A percentile compares a stretch with the other conserved stretches of the same genome.
Conservation (phyloP, 768 basidiomycete species). For the Mycena galericulata region DNA sequence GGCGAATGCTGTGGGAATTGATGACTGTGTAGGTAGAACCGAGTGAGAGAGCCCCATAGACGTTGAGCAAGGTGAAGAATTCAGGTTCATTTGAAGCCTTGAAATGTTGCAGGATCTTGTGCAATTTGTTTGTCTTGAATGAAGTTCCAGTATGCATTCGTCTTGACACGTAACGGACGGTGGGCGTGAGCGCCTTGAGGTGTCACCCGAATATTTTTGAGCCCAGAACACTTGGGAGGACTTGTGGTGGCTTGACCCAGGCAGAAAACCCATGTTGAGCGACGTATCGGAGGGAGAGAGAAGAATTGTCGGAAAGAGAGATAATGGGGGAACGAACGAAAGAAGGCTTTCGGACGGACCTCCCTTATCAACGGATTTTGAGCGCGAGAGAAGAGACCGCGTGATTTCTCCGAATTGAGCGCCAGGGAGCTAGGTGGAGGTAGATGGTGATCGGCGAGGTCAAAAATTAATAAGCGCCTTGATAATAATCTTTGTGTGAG, state of each 20-base stretch:
- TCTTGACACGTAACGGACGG: no score
- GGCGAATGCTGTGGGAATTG: no score
- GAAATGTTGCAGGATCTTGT: no score
- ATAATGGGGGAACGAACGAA: constrained; percentile 4
- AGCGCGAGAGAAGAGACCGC: not conserved
- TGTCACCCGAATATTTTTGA: no score
- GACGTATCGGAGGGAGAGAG: constrained; percentile 1
- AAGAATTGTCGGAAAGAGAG: not conserved
- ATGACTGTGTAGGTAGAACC: no score
- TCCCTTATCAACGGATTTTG: constrained; percentile 15
- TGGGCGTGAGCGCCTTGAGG: no score
- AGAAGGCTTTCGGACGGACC: constrained; percentile 13
- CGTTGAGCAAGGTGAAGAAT: no score
- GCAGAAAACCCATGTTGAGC: not conserved
- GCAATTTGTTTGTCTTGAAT: no score
- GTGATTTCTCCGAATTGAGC: constrained; percentile 14
- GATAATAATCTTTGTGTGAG: not conserved
- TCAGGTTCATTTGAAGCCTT: no score
- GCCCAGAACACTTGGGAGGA: no score
- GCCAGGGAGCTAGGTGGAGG: constrained; percentile 4
- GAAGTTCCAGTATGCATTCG: no score
- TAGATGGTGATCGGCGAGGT: constrained; percentile 2
- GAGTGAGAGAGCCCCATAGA: no score
- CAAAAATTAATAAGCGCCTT: constrained; percentile 3
- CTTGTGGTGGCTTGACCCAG: not conserved